Evolutionary conservation across 352 stramenopile genomes (phyloP).

Genomic region (Pythium periplocum): DNA sequence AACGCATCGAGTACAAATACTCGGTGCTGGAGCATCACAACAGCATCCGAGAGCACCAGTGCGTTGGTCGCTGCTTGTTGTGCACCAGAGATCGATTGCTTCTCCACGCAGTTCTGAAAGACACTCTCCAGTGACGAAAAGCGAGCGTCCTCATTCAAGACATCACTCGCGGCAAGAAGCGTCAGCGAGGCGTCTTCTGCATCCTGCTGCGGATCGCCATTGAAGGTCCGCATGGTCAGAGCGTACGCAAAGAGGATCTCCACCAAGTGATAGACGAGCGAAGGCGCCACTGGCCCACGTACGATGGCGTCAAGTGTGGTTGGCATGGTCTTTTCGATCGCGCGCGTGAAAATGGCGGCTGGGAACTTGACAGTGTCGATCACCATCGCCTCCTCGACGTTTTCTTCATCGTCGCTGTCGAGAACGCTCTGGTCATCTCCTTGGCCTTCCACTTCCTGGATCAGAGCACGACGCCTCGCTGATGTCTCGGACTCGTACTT

Average conservation of each 20-base stretch:
- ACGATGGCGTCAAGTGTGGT: slow-evolving; percentile 28
- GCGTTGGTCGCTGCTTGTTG: slow-evolving; percentile 16
- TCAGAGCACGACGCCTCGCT: slow-evolving; percentile 28
- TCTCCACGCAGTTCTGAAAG: slow-evolving; percentile 23
- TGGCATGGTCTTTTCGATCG: slow-evolving; percentile 29
- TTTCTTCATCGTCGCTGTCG: slow-evolving; percentile 7
- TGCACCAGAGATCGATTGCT: slow-evolving; percentile 4
- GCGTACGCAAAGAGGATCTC: slow-evolving; percentile 71
- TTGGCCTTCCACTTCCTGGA: slow-evolving; percentile 31
- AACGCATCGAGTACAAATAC: slow-evolving; percentile 69
- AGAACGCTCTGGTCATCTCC: slow-evolving; percentile 1
- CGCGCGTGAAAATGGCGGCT: slow-evolving; percentile 38
- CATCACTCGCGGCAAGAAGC: slow-evolving; percentile 40
- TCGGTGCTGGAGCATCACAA: slow-evolving; percentile 25
- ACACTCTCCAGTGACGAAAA: slow-evolving; percentile 47
- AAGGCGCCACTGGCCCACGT: slow-evolving; percentile 27
- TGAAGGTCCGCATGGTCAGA: slow-evolving; percentile 66
- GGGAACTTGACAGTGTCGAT: slow-evolving; percentile 40
- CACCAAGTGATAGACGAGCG: slow-evolving; percentile 50
- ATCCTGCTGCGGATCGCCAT: slow-evolving; percentile 71
- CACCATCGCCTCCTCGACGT: slow-evolving; percentile 12
- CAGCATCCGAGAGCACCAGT: slow-evolving; percentile 37
- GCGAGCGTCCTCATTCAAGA: slow-evolving; percentile 41
- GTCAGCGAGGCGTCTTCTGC: slow-evolving; percentile 33
- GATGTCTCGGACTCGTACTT: slow-evolving; percentile 55